phyloP scores from a whole-genome alignment of 148 eudicot species.

The Fagopyrum esculentum region DNA sequence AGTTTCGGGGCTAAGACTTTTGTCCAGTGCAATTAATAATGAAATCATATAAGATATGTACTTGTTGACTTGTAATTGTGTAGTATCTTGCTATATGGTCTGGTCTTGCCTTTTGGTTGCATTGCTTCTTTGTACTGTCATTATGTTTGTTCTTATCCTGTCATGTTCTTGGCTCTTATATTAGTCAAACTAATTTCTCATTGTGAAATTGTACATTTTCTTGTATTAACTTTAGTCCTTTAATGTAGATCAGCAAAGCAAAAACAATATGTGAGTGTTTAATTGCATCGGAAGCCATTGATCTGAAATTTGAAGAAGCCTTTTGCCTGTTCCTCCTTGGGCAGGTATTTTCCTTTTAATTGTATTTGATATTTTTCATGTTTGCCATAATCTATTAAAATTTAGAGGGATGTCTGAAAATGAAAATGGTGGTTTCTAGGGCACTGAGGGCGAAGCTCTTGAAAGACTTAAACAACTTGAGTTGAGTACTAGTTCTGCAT shows the following conservation, averaged over 20 bases:
- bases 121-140: neutral
- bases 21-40: neutral
- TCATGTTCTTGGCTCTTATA: neutral
- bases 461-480: slow-evolving; percentile 70
- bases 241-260: slow-evolving; percentile 77
- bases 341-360: slow-evolving; percentile 43
- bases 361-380: neutral
- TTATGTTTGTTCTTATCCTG: neutral
- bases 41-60: neutral
- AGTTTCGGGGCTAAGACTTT: neutral
- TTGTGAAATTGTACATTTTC: neutral
- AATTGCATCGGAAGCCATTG: slow-evolving; percentile 73
- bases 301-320: slow-evolving; percentile 84
- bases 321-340: slow-evolving; percentile 87
- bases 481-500: slow-evolving; percentile 32
- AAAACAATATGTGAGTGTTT: slow-evolving; percentile 77
- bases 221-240: slow-evolving; percentile 18
- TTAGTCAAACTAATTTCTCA: neutral
- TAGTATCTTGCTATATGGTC: neutral
- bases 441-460: slow-evolving; percentile 68
- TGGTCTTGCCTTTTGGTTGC: neutral
- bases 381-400: neutral
- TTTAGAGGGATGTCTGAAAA: neutral
- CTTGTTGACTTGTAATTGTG: neutral
- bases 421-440: slow-evolving; percentile 35